Evolutionary conservation across 768 basidiomycete species (phyloP).

Genomic region (Trametes cubensis): DNA sequence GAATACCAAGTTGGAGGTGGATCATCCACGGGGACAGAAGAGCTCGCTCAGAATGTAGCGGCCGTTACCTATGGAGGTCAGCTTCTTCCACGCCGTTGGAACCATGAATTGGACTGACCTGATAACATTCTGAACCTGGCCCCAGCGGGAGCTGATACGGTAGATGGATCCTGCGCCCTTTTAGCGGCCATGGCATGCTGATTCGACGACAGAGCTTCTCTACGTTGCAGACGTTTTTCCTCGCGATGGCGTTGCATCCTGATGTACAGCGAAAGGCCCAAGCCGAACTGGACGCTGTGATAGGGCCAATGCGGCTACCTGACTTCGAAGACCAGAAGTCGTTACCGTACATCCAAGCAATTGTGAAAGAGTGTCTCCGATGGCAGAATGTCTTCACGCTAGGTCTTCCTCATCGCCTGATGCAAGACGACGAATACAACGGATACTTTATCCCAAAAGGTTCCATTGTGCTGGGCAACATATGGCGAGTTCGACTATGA

Average conservation of each 20-base stretch:
- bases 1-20: slow-evolving; percentile 3
- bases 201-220: slow-evolving; percentile 6
- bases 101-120: not conserved
- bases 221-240: slow-evolving; percentile 12
- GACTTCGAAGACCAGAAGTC: slow-evolving; percentile 14
- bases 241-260: slow-evolving; percentile 23
- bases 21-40: slow-evolving; percentile 9
- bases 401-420: slow-evolving; percentile 36
- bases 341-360: slow-evolving; percentile 23
- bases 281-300: slow-evolving; percentile 22
- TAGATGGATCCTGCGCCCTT: not conserved
- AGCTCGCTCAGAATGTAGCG: slow-evolving; percentile 15
- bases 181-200: not conserved
- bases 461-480: slow-evolving; percentile 13
- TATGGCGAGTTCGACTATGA: slow-evolving; percentile 8
- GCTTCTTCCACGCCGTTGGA: not conserved
- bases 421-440: slow-evolving; percentile 16
- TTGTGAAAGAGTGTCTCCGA: slow-evolving; percentile 17
- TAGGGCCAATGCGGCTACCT: slow-evolving; percentile 24
- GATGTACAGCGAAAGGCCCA: slow-evolving; percentile 22
- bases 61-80: slow-evolving; percentile 22
- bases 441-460: slow-evolving; percentile 17
- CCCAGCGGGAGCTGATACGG: slow-evolving; percentile 25
- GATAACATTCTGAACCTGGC: too few species aligned
- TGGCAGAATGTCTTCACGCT: slow-evolving; percentile 22